Evolutionary conservation across 805 yeast species (phyloP), one percentile per base, ranked within the genome.

Genomic region (Lachancea dasiensis): DNA sequence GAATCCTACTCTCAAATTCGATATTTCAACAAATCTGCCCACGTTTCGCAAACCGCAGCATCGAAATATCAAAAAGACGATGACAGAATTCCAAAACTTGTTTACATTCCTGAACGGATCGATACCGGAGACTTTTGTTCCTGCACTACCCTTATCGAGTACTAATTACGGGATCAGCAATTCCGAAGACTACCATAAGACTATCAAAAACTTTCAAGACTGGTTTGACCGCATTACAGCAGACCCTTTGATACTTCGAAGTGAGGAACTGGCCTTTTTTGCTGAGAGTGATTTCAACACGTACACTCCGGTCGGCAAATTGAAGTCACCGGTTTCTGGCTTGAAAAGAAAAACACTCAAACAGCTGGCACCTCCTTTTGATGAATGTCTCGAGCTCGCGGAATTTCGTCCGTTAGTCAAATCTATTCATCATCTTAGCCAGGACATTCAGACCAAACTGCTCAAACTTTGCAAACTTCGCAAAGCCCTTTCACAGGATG

Each of bases 311-410:
- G 58, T 67, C 9, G 80, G 77, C 46, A 72, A 76, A 49, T 66
- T 72, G 28, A 65, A 72, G 31, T 72, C 79, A 22, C 79, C 79
- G 34, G 95, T 96, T 1, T 78, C 94, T 11, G 98, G 97, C 0
- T 59, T 92, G 18, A 78, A 80, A 45, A 75, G 98, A 36, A 85
- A 84, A 59, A 87, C 97, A 2, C 70, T 92, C 52, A 92, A 92
- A 59, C 98, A 92, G 58, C 71, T 89, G 31, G 81, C 84, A 28
- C 85, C 95, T 2, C 98, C 98, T 1, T 86, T 81, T 51, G 98
- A 90, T 61, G 90, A 86, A 27, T 80, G 78, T 32, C 70, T 73
- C 18, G 92, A 81, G 44, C 69, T 92, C 44, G 87, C 92, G 0
- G 82, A 76, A 35, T 86, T 89, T 58, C 68, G 98, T 45, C 98